Percentiles rank a stretch among this genome's conserved stretches.
Conservation (phyloP, 139 green algal genomes). For the Closterium sp. region DNA sequence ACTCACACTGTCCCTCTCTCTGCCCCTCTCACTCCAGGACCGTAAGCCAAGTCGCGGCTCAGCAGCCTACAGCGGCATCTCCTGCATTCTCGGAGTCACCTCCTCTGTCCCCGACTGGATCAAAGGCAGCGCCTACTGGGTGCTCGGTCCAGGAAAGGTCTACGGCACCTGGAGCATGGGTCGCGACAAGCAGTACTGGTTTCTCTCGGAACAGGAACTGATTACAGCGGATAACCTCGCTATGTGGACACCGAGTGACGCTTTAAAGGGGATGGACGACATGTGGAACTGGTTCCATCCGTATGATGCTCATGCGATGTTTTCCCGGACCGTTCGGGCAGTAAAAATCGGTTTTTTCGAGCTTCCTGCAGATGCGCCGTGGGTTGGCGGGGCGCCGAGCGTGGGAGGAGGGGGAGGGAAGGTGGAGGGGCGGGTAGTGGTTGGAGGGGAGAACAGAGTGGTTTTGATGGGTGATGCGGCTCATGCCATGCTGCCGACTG, state of each 20-base stretch:
- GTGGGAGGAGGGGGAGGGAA: neutral
- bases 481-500: slow-evolving; percentile 7
- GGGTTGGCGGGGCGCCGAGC: neutral
- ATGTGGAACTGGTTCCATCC: slow-evolving; percentile 24
- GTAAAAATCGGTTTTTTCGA: neutral
- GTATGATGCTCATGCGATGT: slow-evolving; percentile 10
- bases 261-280: slow-evolving; percentile 7
- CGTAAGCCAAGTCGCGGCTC: neutral
- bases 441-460: neutral
- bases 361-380: neutral
- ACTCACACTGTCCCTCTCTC: too few species aligned
- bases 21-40: neutral
- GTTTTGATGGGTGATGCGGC: slow-evolving; percentile 16
- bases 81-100: neutral
- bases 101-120: neutral
- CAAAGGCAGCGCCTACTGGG: neutral
- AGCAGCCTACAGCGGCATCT: neutral
- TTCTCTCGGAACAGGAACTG: neutral
- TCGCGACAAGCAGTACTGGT: slow-evolving; percentile 8
- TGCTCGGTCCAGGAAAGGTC: neutral
- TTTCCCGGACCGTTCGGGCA: neutral
- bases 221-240: slow-evolving; percentile 3
- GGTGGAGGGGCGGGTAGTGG: neutral
- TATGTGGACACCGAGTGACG: neutral
- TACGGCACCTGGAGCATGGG: slow-evolving; percentile 11